Percentiles rank a stretch among this genome's conserved stretches.
These are phyloP conservation scores for Heliocybe sulcata DNA, from an alignment of 1,284 basidiomycete genomes.

Conservation along the genomic window DNA sequence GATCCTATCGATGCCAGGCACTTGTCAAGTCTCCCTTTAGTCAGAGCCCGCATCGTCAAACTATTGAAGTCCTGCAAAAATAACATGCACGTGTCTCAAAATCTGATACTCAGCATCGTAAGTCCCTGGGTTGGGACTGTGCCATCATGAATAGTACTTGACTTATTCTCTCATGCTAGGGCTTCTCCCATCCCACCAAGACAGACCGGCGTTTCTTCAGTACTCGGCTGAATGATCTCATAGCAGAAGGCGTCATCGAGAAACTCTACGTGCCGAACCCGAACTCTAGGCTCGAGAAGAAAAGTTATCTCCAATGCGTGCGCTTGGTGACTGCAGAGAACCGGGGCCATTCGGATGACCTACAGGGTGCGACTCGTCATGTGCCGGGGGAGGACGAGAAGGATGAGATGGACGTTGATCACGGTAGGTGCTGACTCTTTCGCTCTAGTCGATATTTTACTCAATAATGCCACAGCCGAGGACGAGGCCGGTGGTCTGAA, in stretches of 20 bases:
- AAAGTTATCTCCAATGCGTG: slow-evolving; percentile 50
- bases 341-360: slow-evolving; percentile 4
- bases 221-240: slow-evolving; percentile 60
- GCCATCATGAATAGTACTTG: background rate
- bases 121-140: slow-evolving; percentile 17
- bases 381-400: slow-evolving; percentile 17
- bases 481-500: slow-evolving; percentile 33
- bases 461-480: background rate
- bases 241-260: slow-evolving; percentile 65
- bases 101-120: slow-evolving; percentile 65
- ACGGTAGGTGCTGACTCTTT: background rate
- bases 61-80: slow-evolving; percentile 62
- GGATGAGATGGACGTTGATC: slow-evolving; percentile 8
- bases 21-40: slow-evolving; percentile 61
- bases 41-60: slow-evolving; percentile 60
- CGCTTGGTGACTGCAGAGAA: slow-evolving; percentile 42
- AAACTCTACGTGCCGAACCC: slow-evolving; percentile 58
- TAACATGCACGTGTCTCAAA: slow-evolving; percentile 58
- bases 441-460: background rate
- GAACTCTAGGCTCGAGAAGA: slow-evolving; percentile 32
- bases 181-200: slow-evolving; percentile 64
- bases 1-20: slow-evolving; percentile 70
- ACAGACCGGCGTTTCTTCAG: slow-evolving; percentile 74
- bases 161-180: slow-evolving; percentile 31
- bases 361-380: slow-evolving; percentile 18